phyloP scores from a whole-genome alignment of 2,329 filamentous ascomycete species.

The Stachybotrys echinatus region DNA sequence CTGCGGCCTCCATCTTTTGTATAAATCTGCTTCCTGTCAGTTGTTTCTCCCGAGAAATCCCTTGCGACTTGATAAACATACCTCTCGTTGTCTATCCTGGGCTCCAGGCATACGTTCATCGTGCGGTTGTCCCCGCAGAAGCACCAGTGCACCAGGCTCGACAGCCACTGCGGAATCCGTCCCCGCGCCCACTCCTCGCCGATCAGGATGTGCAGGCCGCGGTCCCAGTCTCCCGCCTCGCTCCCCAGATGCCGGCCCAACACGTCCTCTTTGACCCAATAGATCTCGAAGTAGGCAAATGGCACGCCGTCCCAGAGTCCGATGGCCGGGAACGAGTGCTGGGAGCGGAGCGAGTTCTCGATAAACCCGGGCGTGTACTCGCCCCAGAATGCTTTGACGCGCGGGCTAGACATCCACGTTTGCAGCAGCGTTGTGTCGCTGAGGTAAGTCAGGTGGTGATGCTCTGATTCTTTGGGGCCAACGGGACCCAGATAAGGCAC shows the following conservation, averaged over 20 bases:
- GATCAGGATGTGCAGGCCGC: conserved; percentile 82
- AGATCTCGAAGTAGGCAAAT: conserved; percentile 96
- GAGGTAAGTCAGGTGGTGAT: conserved; percentile 34
- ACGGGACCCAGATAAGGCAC: conserved; percentile 60
- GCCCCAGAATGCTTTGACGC: conserved; percentile 84
- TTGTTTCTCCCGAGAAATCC: background rate
- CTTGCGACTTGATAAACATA: conserved; percentile 36
- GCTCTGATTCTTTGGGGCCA: conserved; percentile 32
- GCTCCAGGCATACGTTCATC: conserved; percentile 79
- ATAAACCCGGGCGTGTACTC: conserved; percentile 63
- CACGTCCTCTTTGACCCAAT: conserved; percentile 93
- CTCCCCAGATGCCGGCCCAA: conserved; percentile 65
- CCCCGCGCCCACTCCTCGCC: conserved; percentile 91
- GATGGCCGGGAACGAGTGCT: conserved; percentile 84
- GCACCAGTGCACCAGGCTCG: conserved; percentile 81
- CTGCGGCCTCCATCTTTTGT: conserved; percentile 63
- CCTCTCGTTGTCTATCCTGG: conserved; percentile 86
- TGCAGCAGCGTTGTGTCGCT: conserved; percentile 61
- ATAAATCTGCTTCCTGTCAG: conserved; percentile 22
- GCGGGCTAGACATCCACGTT: conserved; percentile 82
- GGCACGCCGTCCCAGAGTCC: conserved; percentile 92
- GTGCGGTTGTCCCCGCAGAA: conserved; percentile 75
- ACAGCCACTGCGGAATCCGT: conserved; percentile 76
- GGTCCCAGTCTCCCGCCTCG: conserved; percentile 71
- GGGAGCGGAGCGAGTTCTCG: conserved; percentile 54